Percentiles rank a stretch among this genome's conserved stretches.
phyloP scores from a whole-genome alignment of 495 filamentous ascomycete species.

The Daldinia bambusicola region DNA sequence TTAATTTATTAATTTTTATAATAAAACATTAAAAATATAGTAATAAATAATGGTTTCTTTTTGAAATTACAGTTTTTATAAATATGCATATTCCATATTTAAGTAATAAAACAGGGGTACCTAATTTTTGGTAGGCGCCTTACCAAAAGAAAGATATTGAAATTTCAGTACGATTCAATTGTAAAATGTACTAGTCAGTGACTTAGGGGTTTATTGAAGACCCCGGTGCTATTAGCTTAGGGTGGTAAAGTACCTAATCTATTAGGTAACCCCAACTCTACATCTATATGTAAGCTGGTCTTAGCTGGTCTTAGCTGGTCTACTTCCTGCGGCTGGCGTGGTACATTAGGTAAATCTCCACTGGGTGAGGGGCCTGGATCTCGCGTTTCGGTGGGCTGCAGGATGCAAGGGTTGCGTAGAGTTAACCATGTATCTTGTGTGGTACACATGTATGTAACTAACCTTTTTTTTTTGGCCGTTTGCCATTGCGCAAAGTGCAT shows the following conservation, averaged over 20 bases:
- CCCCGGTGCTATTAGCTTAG: too few relatives aligned
- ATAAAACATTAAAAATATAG: too few relatives aligned
- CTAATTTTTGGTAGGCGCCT: too few relatives aligned
- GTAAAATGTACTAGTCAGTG: too few relatives aligned
- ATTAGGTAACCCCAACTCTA: conserved; percentile 1
- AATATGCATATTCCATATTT: too few relatives aligned
- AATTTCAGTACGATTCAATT: too few relatives aligned
- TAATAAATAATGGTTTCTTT: too few relatives aligned
- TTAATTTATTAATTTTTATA: too few relatives aligned
- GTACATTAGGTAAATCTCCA: conserved; percentile 6
- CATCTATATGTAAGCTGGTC: not conserved
- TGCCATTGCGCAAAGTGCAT: not conserved
- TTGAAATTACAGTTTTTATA: too few relatives aligned
- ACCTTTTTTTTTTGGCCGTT: not conserved
- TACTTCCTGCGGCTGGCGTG: not conserved
- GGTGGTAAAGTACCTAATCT: not conserved
- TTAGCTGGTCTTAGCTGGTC: not conserved
- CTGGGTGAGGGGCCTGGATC: conserved; percentile 1
- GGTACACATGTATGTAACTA: not conserved
- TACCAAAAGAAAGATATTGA: too few relatives aligned
- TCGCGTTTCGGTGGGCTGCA: conserved; percentile 1
- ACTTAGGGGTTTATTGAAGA: too few relatives aligned
- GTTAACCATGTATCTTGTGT: not conserved
- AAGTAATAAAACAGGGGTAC: too few relatives aligned
- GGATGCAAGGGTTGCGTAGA: not conserved